A percentile compares a stretch with the other conserved stretches of the same genome.
phyloP scores from a whole-genome alignment of 2,329 filamentous ascomycete species.

The Fusarium protoensiforme region DNA sequence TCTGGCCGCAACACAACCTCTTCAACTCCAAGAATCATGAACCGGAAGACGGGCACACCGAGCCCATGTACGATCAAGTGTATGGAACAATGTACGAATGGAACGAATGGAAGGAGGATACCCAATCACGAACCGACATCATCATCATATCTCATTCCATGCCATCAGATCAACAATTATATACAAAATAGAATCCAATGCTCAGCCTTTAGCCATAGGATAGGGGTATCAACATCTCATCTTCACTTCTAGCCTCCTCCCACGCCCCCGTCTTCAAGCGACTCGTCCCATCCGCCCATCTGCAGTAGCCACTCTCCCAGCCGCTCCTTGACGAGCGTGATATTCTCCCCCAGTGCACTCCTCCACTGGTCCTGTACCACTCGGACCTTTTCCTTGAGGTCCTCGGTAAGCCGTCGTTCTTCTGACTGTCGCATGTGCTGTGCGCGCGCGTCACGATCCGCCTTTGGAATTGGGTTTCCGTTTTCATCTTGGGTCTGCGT shows the following conservation, averaged over 20 bases:
- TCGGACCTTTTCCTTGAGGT: conserved; percentile 92
- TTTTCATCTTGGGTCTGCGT: conserved; percentile 64
- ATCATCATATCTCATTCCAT: conserved; percentile 34
- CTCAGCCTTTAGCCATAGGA: conserved; percentile 31
- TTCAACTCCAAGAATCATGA: background rate
- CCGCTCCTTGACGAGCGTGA: conserved; percentile 78
- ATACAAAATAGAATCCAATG: conserved; percentile 36
- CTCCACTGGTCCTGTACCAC: conserved; percentile 93
- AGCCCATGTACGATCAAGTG: conserved; percentile 35
- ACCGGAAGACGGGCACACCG: background rate
- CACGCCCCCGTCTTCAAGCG: conserved; percentile 68
- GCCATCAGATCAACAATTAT: conserved; percentile 27
- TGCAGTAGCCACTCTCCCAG: conserved; percentile 79
- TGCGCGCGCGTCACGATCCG: conserved; percentile 55
- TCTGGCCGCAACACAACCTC: background rate
- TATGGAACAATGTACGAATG: conserved; percentile 19
- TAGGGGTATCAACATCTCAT: conserved; percentile 45
- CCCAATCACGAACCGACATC: conserved; percentile 11
- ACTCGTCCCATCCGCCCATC: conserved; percentile 90
- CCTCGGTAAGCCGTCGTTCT: conserved; percentile 78
- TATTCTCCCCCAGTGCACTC: conserved; percentile 82
- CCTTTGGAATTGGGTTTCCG: conserved; percentile 43
- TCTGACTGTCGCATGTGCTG: conserved; percentile 72
- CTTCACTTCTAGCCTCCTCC: conserved; percentile 53
- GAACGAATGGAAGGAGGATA: conserved; percentile 11